Percentiles rank a stretch among this genome's conserved stretches.
Evolutionary conservation across 352 stramenopile species (phyloP).

Genomic region (Phytopythium aichiense): DNA sequence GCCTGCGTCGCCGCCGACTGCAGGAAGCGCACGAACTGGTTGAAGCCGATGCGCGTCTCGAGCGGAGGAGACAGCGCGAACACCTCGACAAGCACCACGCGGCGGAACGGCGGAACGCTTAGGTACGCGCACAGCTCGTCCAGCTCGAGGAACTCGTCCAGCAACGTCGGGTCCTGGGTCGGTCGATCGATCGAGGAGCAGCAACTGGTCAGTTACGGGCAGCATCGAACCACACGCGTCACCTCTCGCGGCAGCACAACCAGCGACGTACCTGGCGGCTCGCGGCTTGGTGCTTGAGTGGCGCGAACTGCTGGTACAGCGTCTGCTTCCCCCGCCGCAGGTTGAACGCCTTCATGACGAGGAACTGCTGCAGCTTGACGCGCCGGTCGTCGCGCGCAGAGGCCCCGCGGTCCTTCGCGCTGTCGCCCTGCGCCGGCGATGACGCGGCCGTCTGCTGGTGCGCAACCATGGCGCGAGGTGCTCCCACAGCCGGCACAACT

Average conservation of each 20-base stretch:
- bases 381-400: conserved; percentile 27
- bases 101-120: conserved; percentile 58
- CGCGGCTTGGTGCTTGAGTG: conserved; percentile 18
- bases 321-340: conserved; percentile 54
- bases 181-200: not conserved
- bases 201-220: not conserved
- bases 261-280: conserved; percentile 4
- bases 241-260: too few relatives aligned
- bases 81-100: conserved; percentile 48
- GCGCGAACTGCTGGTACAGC: conserved; percentile 64
- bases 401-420: not conserved
- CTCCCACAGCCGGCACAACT: not conserved
- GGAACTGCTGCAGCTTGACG: conserved; percentile 72
- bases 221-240: not conserved
- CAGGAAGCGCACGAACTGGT: conserved; percentile 64
- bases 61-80: conserved; percentile 32
- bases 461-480: not conserved
- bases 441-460: not conserved
- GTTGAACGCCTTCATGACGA: conserved; percentile 83
- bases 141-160: conserved; percentile 40
- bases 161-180: conserved; percentile 2
- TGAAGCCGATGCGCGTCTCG: conserved; percentile 38
- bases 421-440: not conserved
- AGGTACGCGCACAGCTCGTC: conserved; percentile 67
- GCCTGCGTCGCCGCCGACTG: conserved; percentile 51